Evolutionary conservation across 2,329 filamentous ascomycete species (phyloP).

Genomic region (Epichloe uncinata): DNA sequence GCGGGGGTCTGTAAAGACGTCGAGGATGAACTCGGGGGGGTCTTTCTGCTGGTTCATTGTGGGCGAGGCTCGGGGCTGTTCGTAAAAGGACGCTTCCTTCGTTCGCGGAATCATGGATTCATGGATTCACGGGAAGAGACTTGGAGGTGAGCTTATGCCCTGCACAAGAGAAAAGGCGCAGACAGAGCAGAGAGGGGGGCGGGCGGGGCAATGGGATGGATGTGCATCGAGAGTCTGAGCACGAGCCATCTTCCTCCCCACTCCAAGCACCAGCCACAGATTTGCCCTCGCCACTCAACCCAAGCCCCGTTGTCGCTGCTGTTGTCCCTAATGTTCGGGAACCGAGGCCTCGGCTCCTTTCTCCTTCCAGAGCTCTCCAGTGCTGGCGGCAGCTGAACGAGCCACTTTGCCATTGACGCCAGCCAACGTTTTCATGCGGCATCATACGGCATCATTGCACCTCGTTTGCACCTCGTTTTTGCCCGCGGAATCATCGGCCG

Average conservation of each 20-base stretch:
- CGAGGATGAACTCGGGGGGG: conserved; percentile 81
- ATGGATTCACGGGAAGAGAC: not conserved
- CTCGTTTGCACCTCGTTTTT: not conserved
- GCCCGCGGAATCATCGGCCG: not conserved
- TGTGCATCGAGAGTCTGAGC: too few relatives aligned
- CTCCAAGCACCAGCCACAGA: too few relatives aligned
- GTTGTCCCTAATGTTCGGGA: too few relatives aligned
- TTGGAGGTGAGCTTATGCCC: not conserved
- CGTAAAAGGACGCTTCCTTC: too few relatives aligned
- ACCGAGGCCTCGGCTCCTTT: too few relatives aligned
- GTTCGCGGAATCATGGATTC: not conserved
- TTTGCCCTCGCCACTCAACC: too few relatives aligned
- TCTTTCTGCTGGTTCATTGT: conserved; percentile 33
- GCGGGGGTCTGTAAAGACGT: conserved; percentile 81
- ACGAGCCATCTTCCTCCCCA: too few relatives aligned
- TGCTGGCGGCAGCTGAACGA: too few relatives aligned
- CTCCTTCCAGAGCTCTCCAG: too few relatives aligned
- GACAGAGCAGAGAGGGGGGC: too few relatives aligned
- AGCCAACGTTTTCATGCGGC: not conserved
- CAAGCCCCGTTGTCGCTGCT: too few relatives aligned
- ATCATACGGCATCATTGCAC: not conserved
- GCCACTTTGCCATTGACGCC: not conserved
- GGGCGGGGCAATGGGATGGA: not conserved
- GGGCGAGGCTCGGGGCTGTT: not conserved
- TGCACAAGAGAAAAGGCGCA: not conserved